These are phyloP conservation scores for Penicillium turbatum DNA, from an alignment of 495 filamentous ascomycete genomes.

Conservation along the genomic window DNA sequence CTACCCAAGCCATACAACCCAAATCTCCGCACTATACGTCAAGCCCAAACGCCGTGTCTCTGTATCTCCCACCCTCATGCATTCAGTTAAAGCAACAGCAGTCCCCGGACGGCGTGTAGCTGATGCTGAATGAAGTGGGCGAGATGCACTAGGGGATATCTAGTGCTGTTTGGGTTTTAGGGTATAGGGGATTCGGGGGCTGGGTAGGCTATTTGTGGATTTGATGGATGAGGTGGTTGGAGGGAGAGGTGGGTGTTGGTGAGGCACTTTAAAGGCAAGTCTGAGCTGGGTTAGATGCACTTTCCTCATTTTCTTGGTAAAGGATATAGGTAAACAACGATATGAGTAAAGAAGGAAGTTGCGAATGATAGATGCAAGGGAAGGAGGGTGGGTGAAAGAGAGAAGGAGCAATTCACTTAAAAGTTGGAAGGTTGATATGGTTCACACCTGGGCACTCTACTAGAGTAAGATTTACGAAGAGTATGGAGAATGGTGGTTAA, in stretches of 20 bases:
- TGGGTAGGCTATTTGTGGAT: neutral
- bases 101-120: conserved; percentile 21
- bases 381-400: neutral
- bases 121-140: conserved; percentile 1
- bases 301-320: neutral
- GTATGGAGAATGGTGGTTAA: neutral
- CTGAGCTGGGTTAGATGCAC: conserved; percentile 38
- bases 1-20: neutral
- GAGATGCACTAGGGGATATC: conserved; percentile 5
- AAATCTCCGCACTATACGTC: neutral
- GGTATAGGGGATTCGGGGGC: neutral
- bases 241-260: conserved; percentile 22
- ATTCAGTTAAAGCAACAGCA: conserved; percentile 27
- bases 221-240: neutral
- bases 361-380: neutral
- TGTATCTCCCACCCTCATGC: neutral
- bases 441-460: neutral
- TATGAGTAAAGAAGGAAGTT: no score
- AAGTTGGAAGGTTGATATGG: no score
- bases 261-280: conserved; percentile 50
- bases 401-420: no score
- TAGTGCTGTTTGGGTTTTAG: conserved; percentile 1
- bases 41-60: neutral
- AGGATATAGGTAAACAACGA: no score
- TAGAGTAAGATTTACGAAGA: neutral